A percentile compares a stretch with the other conserved stretches of the same genome.
Evolutionary conservation across 192 early-diverging fungal species (phyloP).

Genomic region (Thoreauomyces humboldtii): DNA sequence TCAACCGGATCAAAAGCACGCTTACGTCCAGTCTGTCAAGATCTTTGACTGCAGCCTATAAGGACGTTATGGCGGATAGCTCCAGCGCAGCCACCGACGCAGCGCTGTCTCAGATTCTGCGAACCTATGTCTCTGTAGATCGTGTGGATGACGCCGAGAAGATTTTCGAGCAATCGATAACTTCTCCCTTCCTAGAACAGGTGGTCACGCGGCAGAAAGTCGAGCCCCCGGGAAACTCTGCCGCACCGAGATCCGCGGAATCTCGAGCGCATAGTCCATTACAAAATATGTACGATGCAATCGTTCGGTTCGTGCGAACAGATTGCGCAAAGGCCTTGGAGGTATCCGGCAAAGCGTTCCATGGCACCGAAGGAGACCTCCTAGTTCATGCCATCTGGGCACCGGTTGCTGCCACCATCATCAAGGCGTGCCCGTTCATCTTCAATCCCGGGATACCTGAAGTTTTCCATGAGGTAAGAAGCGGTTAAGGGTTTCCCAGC

Average conservation of each 20-base stretch:
- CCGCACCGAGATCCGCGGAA: background rate
- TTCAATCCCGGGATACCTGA: constrained; percentile 66
- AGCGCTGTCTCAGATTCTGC: constrained; percentile 63
- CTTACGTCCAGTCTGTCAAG: constrained; percentile 58
- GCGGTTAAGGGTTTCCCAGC: background rate
- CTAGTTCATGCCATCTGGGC: constrained; percentile 64
- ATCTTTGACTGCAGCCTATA: constrained; percentile 40
- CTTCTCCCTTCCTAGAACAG: constrained; percentile 48
- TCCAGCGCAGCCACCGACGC: constrained; percentile 36
- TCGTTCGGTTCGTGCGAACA: constrained; percentile 51
- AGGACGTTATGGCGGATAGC: constrained; percentile 42
- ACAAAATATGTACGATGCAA: constrained; percentile 52
- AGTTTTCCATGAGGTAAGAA: constrained; percentile 61
- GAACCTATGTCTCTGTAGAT: constrained; percentile 75
- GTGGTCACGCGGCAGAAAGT: constrained; percentile 30
- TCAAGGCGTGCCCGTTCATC: constrained; percentile 48
- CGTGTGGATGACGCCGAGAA: constrained; percentile 60
- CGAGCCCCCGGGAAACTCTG: too few relatives aligned
- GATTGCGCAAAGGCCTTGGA: constrained; percentile 54
- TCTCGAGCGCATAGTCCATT: constrained; percentile 40
- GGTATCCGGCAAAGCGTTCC: constrained; percentile 53
- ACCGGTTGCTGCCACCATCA: constrained; percentile 45
- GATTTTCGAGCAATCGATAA: constrained; percentile 47
- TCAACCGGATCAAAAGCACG: constrained; percentile 70
- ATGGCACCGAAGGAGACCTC: constrained; percentile 61